A percentile compares a stretch with the other conserved stretches of the same genome.
These are phyloP conservation scores for Crithidia bombi DNA, from an alignment of 208 protist genomes.

Conservation along the genomic window DNA sequence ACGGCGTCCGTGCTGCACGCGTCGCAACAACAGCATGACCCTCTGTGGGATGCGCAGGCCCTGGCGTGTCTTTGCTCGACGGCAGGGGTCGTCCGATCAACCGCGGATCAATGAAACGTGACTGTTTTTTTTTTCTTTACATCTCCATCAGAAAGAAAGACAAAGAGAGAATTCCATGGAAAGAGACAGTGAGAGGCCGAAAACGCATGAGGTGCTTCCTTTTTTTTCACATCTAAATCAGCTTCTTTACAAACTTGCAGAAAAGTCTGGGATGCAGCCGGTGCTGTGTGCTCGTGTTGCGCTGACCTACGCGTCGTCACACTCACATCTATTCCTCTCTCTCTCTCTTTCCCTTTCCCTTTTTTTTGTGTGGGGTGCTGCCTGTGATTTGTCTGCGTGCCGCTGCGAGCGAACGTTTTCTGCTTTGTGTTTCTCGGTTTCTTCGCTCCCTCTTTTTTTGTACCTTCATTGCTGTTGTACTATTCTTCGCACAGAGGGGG, in stretches of 20 bases:
- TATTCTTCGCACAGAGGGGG: neutral
- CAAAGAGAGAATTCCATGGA: neutral
- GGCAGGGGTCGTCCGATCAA: constrained; percentile 44
- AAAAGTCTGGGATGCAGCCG: no score
- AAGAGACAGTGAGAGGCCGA: no score
- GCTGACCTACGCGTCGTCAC: neutral
- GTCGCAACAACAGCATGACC: constrained; percentile 49
- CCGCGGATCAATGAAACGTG: no score
- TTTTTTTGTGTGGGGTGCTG: constrained; percentile 6
- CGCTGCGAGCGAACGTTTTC: neutral
- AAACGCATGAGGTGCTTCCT: no score
- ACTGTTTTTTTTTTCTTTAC: constrained; percentile 9
- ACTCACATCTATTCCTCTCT: constrained; percentile 17
- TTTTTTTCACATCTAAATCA: no score
- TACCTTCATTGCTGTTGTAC: no score
- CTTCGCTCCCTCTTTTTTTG: no score
- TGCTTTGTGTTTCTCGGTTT: constrained; percentile 1
- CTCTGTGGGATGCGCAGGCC: constrained; percentile 84
- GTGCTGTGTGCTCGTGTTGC: no score
- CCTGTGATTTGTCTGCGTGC: constrained; percentile 1
- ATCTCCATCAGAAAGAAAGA: neutral
- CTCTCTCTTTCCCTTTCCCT: neutral
- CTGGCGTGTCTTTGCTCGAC: constrained; percentile 64
- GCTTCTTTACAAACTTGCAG: no score
- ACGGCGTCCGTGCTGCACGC: constrained; percentile 41